A percentile compares a stretch with the other conserved stretches of the same genome.
phyloP scores from a whole-genome alignment of 1,284 basidiomycete species.

The Termitomyces sp. region DNA sequence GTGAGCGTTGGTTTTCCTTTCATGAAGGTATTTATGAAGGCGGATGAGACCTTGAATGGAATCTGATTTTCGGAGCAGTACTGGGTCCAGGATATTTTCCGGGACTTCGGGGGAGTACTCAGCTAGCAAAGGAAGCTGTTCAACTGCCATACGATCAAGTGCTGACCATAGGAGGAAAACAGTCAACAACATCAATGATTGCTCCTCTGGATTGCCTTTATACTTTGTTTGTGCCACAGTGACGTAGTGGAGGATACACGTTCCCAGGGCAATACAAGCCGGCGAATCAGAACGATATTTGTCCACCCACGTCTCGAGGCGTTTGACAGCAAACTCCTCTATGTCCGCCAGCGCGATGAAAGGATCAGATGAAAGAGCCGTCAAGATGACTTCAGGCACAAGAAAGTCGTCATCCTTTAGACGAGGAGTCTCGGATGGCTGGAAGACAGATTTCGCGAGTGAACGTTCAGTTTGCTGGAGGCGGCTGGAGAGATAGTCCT shows the following conservation, averaged over 20 bases:
- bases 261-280: conserved; percentile 19
- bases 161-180: conserved; percentile 41
- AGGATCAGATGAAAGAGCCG: conserved; percentile 13
- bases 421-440: conserved; percentile 1
- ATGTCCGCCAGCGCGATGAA: conserved; percentile 31
- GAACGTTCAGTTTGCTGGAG: too few species aligned
- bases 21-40: conserved; percentile 28
- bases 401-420: conserved; percentile 14
- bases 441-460: neutral
- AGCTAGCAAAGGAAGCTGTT: conserved; percentile 30
- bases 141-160: conserved; percentile 35
- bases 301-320: conserved; percentile 29
- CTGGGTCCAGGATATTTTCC: conserved; percentile 27
- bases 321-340: conserved; percentile 26
- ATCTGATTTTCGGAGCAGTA: conserved; percentile 32
- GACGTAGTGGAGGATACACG: conserved; percentile 26
- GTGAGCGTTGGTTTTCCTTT: conserved; percentile 20
- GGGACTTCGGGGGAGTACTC: conserved; percentile 45
- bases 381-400: neutral
- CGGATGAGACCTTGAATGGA: conserved; percentile 24
- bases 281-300: conserved; percentile 9
- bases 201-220: conserved; percentile 33
- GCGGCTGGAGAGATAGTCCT: conserved; percentile 16
- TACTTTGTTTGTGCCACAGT: conserved; percentile 25
- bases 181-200: conserved; percentile 40